Evolutionary conservation across 78 protist genomes (phyloP), one percentile per base, ranked within the genome.

Genomic region (Pelomyxa schiedti): DNA sequence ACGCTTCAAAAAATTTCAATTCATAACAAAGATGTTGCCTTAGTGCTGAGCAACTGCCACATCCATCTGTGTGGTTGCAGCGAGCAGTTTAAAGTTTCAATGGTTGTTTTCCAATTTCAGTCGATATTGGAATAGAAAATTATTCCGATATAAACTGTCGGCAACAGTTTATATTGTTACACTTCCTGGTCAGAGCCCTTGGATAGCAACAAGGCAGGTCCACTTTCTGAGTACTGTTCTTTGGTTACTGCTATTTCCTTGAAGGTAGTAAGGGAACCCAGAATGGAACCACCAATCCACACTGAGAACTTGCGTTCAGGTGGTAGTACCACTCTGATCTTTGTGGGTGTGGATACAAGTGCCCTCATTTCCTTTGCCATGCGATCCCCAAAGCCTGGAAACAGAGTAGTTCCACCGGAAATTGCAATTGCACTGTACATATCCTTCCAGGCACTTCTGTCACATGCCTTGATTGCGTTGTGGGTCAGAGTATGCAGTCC

Each of bases 361-460:
- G 69, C 76, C 32, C 72, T 65, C 42, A 84, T 8, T 42, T 84
- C 89, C 8, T 74, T 64, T 9, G 71, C 79, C 80, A 93, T 42
- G 41, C 98, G 84, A 36, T 80, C 79, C 22, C 79, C 93, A 28
- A 94, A 66, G 35, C 95, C 95, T 4, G 76, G 16, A 72, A 78
- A 87, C 87, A 89, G 76, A 66, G 98, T 91, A 36, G 92, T 76
- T 26, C 97, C 97, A 38, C 98, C 98, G 0, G 96, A 87, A 8
- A 95, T 70, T 28, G 95, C 93, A 63, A 93, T 75, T 83, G 92
- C 89, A 64, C 66, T 74, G 79, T 83, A 96, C n/a, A 96, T 81
- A 16, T 92, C 96, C 75, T 73, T 72, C 8, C 96, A 84, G 72
- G 91, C 75, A 39, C 92, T 96, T 26, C 84, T 86, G 76, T 92